phyloP scores from a whole-genome alignment of 805 yeast genomes.

The Groenewaldozyma tartarivorans region DNA sequence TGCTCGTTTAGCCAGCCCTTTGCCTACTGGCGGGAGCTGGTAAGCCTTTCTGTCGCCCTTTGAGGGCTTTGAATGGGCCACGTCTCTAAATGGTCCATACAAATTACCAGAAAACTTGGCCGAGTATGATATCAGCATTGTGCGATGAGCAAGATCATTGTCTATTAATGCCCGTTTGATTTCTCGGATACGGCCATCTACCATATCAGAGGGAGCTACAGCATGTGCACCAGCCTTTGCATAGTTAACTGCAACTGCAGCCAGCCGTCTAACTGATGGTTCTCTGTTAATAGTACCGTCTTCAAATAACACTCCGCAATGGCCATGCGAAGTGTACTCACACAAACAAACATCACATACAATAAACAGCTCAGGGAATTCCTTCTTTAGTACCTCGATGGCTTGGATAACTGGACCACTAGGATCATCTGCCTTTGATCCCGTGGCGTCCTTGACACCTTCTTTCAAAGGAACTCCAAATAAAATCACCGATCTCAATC shows the following conservation, averaged over 20 bases:
- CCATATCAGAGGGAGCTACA: conserved; percentile 97
- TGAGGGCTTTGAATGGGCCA: conserved; percentile 86
- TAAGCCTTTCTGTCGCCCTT: conserved; percentile 87
- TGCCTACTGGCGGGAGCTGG: conserved; percentile 87
- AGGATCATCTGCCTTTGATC: conserved; percentile 92
- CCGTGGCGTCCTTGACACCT: conserved; percentile 69
- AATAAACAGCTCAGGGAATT: conserved; percentile 76
- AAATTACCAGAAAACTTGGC: conserved; percentile 88
- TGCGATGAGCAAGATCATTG: conserved; percentile 75
- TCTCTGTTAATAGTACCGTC: conserved; percentile 81
- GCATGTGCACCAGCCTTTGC: conserved; percentile 94
- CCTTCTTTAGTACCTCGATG: conserved; percentile 49
- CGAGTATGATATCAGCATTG: conserved; percentile 84
- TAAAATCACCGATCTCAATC: conserved; percentile 74
- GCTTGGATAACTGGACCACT: conserved; percentile 88
- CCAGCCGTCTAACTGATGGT: conserved; percentile 67
- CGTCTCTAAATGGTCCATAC: conserved; percentile 97
- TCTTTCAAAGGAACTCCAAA: conserved; percentile 83
- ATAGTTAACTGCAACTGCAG: conserved; percentile 90
- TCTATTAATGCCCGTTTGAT: conserved; percentile 78
- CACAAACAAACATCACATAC: conserved; percentile 95
- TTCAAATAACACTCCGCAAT: conserved; percentile 82
- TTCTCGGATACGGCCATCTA: conserved; percentile 86
- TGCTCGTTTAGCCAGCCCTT: conserved; percentile 92
- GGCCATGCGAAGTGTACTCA: conserved; percentile 97